A percentile compares a stretch with the other conserved stretches of the same genome.
These are phyloP conservation scores for Grosmannia penicillata DNA, from an alignment of 2,329 filamentous ascomycete species.

Conservation along the genomic window DNA sequence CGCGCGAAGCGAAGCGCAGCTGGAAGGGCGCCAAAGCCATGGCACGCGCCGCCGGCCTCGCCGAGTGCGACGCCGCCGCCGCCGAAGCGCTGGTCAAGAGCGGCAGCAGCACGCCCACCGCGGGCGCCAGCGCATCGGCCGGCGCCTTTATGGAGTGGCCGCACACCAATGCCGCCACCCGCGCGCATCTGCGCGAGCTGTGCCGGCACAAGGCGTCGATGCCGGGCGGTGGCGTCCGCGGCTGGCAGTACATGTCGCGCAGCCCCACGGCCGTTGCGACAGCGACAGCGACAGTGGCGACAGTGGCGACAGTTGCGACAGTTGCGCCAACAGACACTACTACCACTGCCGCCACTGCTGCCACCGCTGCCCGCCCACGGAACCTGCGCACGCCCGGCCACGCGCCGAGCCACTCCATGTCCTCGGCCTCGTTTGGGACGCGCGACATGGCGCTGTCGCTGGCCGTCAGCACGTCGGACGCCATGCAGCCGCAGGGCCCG, in stretches of 20 bases:
- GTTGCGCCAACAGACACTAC: too few species aligned
- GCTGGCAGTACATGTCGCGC: slow-evolving; percentile 30
- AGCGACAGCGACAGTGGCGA: slow-evolving; percentile 11
- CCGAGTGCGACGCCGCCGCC: background rate
- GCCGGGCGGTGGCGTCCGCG: slow-evolving; percentile 24
- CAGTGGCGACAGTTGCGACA: background rate
- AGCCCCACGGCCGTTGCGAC: slow-evolving; percentile 43
- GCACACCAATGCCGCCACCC: slow-evolving; percentile 47
- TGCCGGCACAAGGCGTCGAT: slow-evolving; percentile 39
- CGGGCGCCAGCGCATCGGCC: slow-evolving; percentile 15
- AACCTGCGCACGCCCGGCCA: background rate
- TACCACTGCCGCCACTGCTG: background rate
- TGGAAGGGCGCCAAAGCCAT: slow-evolving; percentile 46
- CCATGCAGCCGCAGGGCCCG: slow-evolving; percentile 48
- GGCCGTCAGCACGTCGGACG: slow-evolving; percentile 45
- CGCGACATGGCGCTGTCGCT: slow-evolving; percentile 50
- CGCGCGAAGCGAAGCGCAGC: slow-evolving; percentile 49
- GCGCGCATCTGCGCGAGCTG: slow-evolving; percentile 45
- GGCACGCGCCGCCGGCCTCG: slow-evolving; percentile 10
- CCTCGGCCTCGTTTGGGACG: slow-evolving; percentile 37
- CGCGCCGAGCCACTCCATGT: slow-evolving; percentile 19
- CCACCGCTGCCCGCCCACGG: background rate
- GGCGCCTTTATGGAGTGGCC: slow-evolving; percentile 45
- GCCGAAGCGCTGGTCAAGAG: slow-evolving; percentile 23
- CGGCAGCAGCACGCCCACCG: slow-evolving; percentile 41